phyloP scores from a whole-genome alignment of 2,329 filamentous ascomycete genomes.

The Lithohypha guttulata region DNA sequence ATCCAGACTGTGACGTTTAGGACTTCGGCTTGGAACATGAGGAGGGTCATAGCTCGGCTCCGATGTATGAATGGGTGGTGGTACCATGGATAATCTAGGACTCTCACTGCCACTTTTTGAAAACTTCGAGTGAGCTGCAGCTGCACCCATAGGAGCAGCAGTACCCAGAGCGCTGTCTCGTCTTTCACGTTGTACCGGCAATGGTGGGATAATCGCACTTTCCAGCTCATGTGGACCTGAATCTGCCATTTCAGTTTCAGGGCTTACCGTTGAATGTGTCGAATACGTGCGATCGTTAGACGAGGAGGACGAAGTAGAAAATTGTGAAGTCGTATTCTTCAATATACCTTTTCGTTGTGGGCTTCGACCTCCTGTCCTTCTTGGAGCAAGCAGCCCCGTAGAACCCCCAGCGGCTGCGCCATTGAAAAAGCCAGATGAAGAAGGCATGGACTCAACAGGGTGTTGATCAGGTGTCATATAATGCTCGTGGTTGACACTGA shows the following conservation, averaged over 20 bases:
- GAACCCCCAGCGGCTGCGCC: not conserved
- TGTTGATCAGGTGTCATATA: constrained; percentile 4
- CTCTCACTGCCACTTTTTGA: not conserved
- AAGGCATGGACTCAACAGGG: not conserved
- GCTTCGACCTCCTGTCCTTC: not conserved
- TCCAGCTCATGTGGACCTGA: constrained; percentile 4
- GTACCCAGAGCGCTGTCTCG: constrained; percentile 13
- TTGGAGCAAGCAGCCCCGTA: not conserved
- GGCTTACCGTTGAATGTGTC: not conserved
- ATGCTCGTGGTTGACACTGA: not conserved
- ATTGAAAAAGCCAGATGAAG: not conserved
- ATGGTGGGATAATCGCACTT: constrained; percentile 3
- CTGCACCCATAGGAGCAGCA: constrained; percentile 8
- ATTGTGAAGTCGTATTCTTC: constrained; percentile 6
- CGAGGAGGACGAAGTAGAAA: constrained; percentile 2
- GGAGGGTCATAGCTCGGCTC: not conserved
- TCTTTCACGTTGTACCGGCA: constrained; percentile 10
- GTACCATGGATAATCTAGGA: not conserved
- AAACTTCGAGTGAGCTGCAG: too few relatives aligned
- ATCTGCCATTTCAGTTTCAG: not conserved
- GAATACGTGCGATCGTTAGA: not conserved
- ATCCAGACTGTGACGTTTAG: constrained; percentile 2
- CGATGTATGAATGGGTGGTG: not conserved
- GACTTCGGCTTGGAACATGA: constrained; percentile 4
- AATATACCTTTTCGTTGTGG: constrained; percentile 7